Evolutionary conservation across 371 early-diverging fungal genomes (phyloP), one percentile per base, ranked within the genome.

Genomic region (Lichtheimia corymbifera): DNA sequence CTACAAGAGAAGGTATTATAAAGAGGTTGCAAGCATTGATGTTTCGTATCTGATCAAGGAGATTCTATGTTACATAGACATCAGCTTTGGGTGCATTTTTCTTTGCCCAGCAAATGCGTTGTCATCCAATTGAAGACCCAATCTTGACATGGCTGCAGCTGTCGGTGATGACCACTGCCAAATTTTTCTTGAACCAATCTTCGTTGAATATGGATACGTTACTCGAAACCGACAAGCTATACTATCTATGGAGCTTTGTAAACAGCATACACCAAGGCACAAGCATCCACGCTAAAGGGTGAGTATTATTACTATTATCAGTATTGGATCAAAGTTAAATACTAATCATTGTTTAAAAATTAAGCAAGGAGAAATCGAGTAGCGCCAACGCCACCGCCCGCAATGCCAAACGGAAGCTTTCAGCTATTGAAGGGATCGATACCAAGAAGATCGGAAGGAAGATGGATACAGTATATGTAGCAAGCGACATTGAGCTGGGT

Each of bases 341-440:
- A 47, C n/a, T 30, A 17, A 24, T 15, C 45, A 22, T 56, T 49
- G 49, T 42, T 2, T 22, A 14, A 14, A 20, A 43, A 41, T 59
- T 22, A 53, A 65, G 65, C 35, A 65, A 65, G 13, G 56, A 60
- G 30, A 59, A 47, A 22, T 20, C 50, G 17, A 61, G 65, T 47
- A 17, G 17, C 1, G 61, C 65, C 1, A 65, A 65, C 43, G 42
- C 61, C 14, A 3, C 45, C 0, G 61, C 58, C 9, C 1, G 1
- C 12, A 61, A 65, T 28, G 13, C 15, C 9, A 65, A 65, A 28
- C 28, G 65, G 42, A 54, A 44, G n/a, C 15, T 60, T 3, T 60
- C 65, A 1, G 65, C 65, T 7, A 35, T 65, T 20, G 61, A 56
- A 17, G 53, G n/a, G 4, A 35, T 56, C 18, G 41, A 27, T 6